phyloP scores from a whole-genome alignment of 2,329 filamentous ascomycete genomes.

The Rosellinia necatrix region DNA sequence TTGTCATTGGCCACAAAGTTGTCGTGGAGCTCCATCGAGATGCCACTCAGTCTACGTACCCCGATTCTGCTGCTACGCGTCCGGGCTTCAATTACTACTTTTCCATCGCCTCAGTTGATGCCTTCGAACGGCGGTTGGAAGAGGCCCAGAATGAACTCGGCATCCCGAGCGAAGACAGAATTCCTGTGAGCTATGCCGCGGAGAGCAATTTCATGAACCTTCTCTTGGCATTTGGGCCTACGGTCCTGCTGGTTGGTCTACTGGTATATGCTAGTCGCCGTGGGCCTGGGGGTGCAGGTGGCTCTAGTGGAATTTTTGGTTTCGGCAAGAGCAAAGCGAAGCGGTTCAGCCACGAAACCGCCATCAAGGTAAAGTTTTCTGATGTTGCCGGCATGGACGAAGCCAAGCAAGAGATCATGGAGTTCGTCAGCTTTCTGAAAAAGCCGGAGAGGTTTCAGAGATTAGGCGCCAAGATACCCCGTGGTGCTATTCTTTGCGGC shows the following conservation, averaged over 20 bases:
- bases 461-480: conserved; percentile 95
- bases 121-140: conserved; percentile 87
- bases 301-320: conserved; percentile 83
- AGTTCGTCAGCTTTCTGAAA: conserved; percentile 97
- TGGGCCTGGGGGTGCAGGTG: conserved; percentile 66
- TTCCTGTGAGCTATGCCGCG: conserved; percentile 85
- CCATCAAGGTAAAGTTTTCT: conserved; percentile 94
- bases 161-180: conserved; percentile 85
- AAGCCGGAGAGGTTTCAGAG: conserved; percentile 90
- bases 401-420: conserved; percentile 98
- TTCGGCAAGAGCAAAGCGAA: conserved; percentile 96
- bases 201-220: conserved; percentile 77
- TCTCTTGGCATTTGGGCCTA: conserved; percentile 80
- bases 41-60: conserved; percentile 71
- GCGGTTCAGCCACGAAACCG: conserved; percentile 95
- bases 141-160: conserved; percentile 84
- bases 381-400: conserved; percentile 99
- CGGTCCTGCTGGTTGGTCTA: conserved; percentile 81
- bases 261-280: conserved; percentile 80
- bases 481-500: conserved; percentile 95
- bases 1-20: conserved; percentile 78
- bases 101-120: conserved; percentile 91
- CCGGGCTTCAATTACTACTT: conserved; percentile 86
- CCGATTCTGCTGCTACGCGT: conserved; percentile 72
- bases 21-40: conserved; percentile 80